Base-by-base conservation (phyloP, 768 basidiomycete species). In the Kwoniella newhampshirensis region DNA sequence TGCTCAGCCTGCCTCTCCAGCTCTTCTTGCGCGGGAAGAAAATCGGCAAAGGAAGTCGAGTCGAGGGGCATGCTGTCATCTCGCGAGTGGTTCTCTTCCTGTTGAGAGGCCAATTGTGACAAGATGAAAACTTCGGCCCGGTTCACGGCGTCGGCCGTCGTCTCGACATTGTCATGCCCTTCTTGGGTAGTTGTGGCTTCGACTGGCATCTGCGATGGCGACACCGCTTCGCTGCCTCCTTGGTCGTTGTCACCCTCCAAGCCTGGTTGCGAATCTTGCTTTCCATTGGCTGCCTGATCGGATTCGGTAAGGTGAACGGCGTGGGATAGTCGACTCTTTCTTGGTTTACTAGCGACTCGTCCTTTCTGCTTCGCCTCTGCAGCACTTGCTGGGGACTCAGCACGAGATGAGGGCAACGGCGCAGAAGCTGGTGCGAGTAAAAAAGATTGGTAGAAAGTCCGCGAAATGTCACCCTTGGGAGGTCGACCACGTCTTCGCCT, bases 401-500 rank as follows among this genome's bases (percentile, higher is more conserved):
- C 20, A 12, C n/a, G 47, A 30, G 30, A 15, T 20, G 20, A 13
- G 20, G 44, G 26, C 4, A 26, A n/a, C 7, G 18, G 18, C 9
- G 41, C 27, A 41, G 47, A 41, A 1, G 62, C 37, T 4, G 54
- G 42, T 36, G 50, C 32, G 28, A 56, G 53, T 26, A 55, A 41
- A 42, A 54, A 54, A n/a, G 61, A 62, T 36, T 55, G 63, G 36
- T 57, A 56, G 44, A 60, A 57, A 45, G 51, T 63, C 21, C 44
- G 32, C 42, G 50, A 23, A 47, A 55, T 37, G 42, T 51, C 43
- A 28, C 30, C 52, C 45, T 69, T 68, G 12, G 67, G 67, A 17
- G 70, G 70, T 61, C 70, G 46, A 17, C 70, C 70, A 21, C 70
- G 54, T 28, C 65, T 44, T 15, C 70, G 57, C 4, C 63, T 57